Evolutionary conservation across 208 protist genomes (phyloP), one percentile per base, ranked within the genome.

Genomic region (Blechomonas ayalai): DNA sequence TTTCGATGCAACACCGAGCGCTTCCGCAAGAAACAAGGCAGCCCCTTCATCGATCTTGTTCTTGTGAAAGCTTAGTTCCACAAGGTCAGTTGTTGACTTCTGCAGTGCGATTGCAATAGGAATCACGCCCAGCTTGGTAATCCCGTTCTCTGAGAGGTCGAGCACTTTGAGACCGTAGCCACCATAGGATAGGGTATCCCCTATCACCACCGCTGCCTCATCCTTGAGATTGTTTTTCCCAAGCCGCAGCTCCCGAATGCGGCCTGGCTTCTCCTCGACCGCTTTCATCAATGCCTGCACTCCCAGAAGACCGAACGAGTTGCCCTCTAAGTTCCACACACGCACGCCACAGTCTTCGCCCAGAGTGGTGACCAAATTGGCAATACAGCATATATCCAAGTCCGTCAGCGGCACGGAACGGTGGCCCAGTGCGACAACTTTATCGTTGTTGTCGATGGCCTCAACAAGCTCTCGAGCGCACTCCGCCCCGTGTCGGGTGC

Each of bases 61-160:
- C 66, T 90, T 90, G 61, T 93, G 81, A 27, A 93, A 85, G 34
- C 75, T 87, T 20, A 93, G 70, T 59, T 93, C 85, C 4, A 89
- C 80, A 9, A 93, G 49, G 40, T 88, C 73, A 43, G 61, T 78
- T 1, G 65, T 65, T 8, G 60, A 61, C 44, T 68, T 65, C 36
- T 72, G 49, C 23, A 93, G 67, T 10, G 81, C 80, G 23, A 60
- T 52, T 1, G 60, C 65, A 27, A 93, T 81, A n/a, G 81, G 77
- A 22, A 88, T 79, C 27, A 88, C 78, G 34, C 85, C 85, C 13
- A 79, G 47, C 57, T 86, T 85, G 5, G 80, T 90, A 41, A 93
- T 73, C 16, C 67, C 69, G 53, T 90, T 93, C 53, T 93, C 81
- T 4, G 81, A 90, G 4, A 93, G 59, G 51, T 93, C 85, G 15